These are phyloP conservation scores for Murraya paniculata DNA, from an alignment of 345 rosid genomes.

Conservation along the genomic window DNA sequence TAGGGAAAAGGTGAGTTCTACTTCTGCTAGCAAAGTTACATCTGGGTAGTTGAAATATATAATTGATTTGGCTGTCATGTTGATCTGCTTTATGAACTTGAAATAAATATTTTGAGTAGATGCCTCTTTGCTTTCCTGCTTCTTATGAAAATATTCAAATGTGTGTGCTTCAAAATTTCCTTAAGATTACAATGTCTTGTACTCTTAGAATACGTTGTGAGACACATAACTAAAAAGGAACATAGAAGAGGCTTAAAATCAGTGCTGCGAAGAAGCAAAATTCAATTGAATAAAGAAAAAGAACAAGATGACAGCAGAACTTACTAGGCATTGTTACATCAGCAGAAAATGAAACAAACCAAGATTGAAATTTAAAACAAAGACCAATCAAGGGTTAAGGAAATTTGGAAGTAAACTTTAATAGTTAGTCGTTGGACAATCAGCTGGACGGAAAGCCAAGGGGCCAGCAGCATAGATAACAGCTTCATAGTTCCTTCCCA, in stretches of 20 bases:
- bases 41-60: background rate
- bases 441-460: conserved; percentile 74
- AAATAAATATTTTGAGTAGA: background rate
- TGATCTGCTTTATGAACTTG: background rate
- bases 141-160: conserved; percentile 6
- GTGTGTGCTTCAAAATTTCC: background rate
- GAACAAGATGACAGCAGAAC: background rate
- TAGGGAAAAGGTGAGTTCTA: conserved; percentile 26
- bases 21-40: background rate
- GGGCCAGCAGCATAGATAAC: conserved; percentile 81
- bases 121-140: background rate
- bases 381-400: background rate
- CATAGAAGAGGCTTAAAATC: background rate
- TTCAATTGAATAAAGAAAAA: conserved; percentile 11
- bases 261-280: conserved; percentile 4
- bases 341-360: conserved; percentile 10
- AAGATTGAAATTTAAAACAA: background rate
- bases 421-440: conserved; percentile 46
- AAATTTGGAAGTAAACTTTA: background rate
- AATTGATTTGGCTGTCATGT: background rate
- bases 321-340: background rate
- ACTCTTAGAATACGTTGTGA: background rate
- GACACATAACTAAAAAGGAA: background rate
- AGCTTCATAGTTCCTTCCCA: conserved; percentile 42
- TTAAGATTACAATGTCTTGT: background rate